Conservation (phyloP, 2,329 filamentous ascomycete genomes). For the Trichoderma koningiopsis region DNA sequence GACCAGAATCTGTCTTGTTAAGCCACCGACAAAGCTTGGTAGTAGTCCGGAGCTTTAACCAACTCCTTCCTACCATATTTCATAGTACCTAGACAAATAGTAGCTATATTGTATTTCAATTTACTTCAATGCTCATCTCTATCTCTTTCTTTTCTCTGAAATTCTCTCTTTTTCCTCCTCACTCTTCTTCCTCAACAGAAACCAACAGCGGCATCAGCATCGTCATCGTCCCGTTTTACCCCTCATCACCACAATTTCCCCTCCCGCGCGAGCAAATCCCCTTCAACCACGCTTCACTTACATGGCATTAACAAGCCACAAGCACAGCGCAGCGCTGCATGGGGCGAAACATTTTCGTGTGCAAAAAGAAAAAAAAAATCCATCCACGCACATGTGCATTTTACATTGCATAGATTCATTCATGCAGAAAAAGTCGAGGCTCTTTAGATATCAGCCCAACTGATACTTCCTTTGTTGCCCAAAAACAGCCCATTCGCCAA, state of each 20-base stretch:
- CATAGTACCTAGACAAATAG: neutral
- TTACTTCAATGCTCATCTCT: neutral
- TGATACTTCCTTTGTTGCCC: neutral
- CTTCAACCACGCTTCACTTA: constrained; percentile 20
- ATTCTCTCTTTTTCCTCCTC: neutral
- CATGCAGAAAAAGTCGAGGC: neutral
- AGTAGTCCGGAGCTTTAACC: neutral
- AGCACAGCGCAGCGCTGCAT: neutral
- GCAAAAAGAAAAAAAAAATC: neutral
- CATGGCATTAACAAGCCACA: neutral
- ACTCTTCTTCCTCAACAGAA: neutral
- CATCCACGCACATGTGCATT: constrained; percentile 8
- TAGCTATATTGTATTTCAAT: neutral
- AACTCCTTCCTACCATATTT: neutral
- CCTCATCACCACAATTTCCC: neutral
- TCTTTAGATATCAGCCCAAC: neutral
- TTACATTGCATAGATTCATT: neutral
- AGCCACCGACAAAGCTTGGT: neutral
- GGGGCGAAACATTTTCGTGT: neutral
- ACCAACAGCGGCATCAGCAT: neutral
- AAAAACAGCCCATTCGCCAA: constrained; percentile 17
- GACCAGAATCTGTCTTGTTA: neutral
- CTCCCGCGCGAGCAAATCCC: constrained; percentile 12
- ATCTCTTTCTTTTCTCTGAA: too few relatives aligned
- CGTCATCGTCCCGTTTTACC: constrained; percentile 1